Percentiles rank a stretch among this genome's conserved stretches.
These are phyloP conservation scores for Fusarium napiforme DNA, from an alignment of 2,329 filamentous ascomycete genomes.

Conservation along the genomic window DNA sequence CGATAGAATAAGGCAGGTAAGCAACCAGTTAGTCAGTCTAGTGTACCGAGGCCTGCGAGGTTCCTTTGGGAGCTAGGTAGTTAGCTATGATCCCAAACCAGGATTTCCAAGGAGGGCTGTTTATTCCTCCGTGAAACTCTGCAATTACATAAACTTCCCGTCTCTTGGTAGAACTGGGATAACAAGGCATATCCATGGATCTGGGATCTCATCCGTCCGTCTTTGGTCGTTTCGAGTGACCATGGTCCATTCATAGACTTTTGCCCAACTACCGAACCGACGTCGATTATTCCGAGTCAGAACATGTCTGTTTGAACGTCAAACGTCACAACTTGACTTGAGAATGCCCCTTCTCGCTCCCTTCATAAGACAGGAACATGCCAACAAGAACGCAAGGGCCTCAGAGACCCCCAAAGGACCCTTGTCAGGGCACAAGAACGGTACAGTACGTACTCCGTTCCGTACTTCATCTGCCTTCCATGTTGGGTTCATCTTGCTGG, in stretches of 20 bases:
- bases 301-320: background rate
- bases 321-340: background rate
- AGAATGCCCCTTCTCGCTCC: background rate
- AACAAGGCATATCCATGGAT: background rate
- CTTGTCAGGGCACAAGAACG: background rate
- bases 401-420: background rate
- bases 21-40: background rate
- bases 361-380: constrained; percentile 2
- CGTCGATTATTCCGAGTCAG: constrained; percentile 4
- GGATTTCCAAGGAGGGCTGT: constrained; percentile 15
- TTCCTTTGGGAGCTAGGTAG: background rate
- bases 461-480: constrained; percentile 19
- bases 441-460: constrained; percentile 5
- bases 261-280: constrained; percentile 2
- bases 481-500: constrained; percentile 13
- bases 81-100: constrained; percentile 4
- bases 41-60: constrained; percentile 1
- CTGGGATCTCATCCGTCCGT: background rate
- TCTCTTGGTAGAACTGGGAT: constrained; percentile 1
- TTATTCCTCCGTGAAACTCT: constrained; percentile 18
- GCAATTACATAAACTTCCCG: constrained; percentile 28
- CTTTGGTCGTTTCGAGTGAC: background rate
- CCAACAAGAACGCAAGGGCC: constrained; percentile 5
- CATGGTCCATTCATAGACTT: background rate
- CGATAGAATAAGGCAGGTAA: constrained; percentile 14